These are phyloP conservation scores for Gossypium lobatum DNA, from an alignment of 441 rosid species.

Conservation along the genomic window DNA sequence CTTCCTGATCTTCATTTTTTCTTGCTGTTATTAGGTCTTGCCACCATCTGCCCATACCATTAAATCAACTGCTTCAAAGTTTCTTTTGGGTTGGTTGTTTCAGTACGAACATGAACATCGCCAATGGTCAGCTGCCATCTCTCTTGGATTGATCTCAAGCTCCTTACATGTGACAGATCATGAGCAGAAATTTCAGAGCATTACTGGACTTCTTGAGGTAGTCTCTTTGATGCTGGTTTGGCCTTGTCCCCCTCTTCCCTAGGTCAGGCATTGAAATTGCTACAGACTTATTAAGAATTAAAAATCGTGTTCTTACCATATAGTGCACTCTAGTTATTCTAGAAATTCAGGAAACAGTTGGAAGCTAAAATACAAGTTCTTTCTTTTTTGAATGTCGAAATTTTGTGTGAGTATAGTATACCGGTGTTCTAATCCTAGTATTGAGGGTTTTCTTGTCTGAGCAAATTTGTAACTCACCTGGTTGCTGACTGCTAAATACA, in stretches of 20 bases:
- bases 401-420: neutral
- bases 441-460: neutral
- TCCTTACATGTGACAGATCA: constrained; percentile 80
- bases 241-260: neutral
- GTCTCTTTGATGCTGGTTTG: constrained; percentile 13
- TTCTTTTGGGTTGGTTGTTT: constrained; percentile 71
- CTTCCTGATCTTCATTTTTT: constrained; percentile 12
- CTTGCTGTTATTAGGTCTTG: constrained; percentile 52
- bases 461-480: neutral
- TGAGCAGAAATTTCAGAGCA: constrained; percentile 66
- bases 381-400: neutral
- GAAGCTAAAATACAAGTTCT: neutral
- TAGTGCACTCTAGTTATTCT: neutral
- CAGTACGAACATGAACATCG: constrained; percentile 86
- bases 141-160: constrained; percentile 80
- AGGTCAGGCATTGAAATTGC: neutral
- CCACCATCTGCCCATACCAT: constrained; percentile 75
- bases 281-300: neutral
- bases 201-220: constrained; percentile 79
- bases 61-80: constrained; percentile 74
- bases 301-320: neutral
- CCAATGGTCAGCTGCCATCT: constrained; percentile 92
- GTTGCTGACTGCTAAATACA: neutral
- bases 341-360: neutral
- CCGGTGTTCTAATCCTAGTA: neutral